A percentile compares a stretch with the other conserved stretches of the same genome.
These are phyloP conservation scores for Scedosporium aurantiacum DNA, from an alignment of 2,329 filamentous ascomycete genomes.

Conservation along the genomic window DNA sequence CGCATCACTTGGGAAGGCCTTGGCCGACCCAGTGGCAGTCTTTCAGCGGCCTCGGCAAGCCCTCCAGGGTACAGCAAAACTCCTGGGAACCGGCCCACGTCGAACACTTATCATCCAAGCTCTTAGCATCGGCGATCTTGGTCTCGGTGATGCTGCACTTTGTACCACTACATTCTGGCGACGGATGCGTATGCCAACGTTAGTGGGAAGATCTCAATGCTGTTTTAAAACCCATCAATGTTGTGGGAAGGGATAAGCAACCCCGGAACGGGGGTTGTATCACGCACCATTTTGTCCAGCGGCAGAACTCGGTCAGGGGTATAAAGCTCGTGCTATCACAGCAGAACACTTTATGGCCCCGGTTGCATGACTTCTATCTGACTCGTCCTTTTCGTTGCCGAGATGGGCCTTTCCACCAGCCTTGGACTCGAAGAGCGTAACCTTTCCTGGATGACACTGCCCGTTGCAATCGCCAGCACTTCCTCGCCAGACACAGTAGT, in stretches of 20 bases:
- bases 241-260: too few relatives aligned
- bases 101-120: background rate
- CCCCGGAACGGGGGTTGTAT: too few relatives aligned
- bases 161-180: background rate
- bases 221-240: background rate
- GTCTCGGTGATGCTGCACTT: background rate
- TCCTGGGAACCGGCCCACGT: background rate
- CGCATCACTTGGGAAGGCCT: background rate
- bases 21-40: constrained; percentile 11
- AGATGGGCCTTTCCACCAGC: background rate
- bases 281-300: background rate
- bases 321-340: background rate
- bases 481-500: background rate
- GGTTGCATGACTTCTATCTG: background rate
- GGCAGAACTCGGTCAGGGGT: background rate
- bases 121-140: background rate
- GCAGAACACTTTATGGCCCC: background rate
- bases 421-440: background rate
- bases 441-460: background rate
- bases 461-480: background rate
- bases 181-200: background rate
- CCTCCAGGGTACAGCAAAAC: background rate
- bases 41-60: background rate
- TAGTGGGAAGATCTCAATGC: background rate
- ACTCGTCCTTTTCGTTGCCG: background rate